phyloP scores from a whole-genome alignment of 495 filamentous ascomycete genomes.

The Choiromyces venosus region DNA sequence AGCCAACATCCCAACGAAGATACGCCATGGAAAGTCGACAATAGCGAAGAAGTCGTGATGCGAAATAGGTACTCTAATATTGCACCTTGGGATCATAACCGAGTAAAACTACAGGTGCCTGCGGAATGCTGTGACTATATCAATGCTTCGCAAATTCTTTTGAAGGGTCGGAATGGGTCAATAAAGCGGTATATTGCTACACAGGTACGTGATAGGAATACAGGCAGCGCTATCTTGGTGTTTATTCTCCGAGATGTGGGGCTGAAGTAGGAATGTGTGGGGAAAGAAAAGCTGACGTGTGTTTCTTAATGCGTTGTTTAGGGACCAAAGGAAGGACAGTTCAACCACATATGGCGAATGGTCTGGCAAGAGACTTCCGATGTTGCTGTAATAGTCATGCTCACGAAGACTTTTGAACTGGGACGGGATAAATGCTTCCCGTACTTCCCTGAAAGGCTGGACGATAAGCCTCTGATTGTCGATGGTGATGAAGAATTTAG shows the following conservation, averaged over 20 bases:
- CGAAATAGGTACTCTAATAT: slow-evolving; percentile 75
- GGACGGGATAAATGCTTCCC: slow-evolving; percentile 84
- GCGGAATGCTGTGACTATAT: slow-evolving; percentile 82
- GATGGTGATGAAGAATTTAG: slow-evolving; percentile 59
- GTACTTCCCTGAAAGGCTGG: slow-evolving; percentile 68
- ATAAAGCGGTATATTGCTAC: slow-evolving; percentile 61
- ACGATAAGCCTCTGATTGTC: slow-evolving; percentile 52
- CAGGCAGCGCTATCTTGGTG: not conserved
- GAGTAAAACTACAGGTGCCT: slow-evolving; percentile 75
- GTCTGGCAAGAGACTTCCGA: slow-evolving; percentile 74
- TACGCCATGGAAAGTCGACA: slow-evolving; percentile 33
- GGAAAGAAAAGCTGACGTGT: slow-evolving; percentile 15
- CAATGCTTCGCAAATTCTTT: slow-evolving; percentile 83
- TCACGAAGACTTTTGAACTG: slow-evolving; percentile 80
- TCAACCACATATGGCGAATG: slow-evolving; percentile 93
- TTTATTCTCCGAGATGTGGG: not conserved
- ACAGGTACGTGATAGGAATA: slow-evolving; percentile 49
- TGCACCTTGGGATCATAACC: slow-evolving; percentile 77
- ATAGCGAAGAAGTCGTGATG: slow-evolving; percentile 30
- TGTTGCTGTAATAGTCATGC: slow-evolving; percentile 87
- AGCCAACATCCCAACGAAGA: slow-evolving; percentile 26
- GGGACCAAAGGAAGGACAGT: slow-evolving; percentile 69
- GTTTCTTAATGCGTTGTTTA: slow-evolving; percentile 46
- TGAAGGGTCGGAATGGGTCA: slow-evolving; percentile 54
- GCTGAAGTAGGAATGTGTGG: not conserved